Evolutionary conservation across 345 rosid genomes (phyloP).

Genomic region (Euphorbia pulcherrima): DNA sequence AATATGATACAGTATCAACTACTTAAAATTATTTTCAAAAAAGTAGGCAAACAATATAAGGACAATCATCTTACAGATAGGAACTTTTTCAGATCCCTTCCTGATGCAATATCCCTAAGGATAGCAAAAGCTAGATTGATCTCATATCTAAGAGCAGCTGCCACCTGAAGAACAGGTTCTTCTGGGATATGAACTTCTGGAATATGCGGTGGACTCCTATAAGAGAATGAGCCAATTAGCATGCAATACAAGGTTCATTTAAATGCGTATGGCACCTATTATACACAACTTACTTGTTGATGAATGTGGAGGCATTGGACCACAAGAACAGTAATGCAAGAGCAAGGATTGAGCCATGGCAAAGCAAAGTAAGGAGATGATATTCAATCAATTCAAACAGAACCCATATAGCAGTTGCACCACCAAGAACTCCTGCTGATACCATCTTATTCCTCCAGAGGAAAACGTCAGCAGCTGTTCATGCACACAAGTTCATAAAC

Average conservation of each 20-base stretch:
- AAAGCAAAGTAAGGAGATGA: slow-evolving; percentile 56
- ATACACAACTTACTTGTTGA: slow-evolving; percentile 43
- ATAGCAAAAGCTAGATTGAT: slow-evolving; percentile 48
- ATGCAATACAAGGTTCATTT: background rate
- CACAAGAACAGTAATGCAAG: slow-evolving; percentile 69
- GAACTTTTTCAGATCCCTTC: slow-evolving; percentile 87
- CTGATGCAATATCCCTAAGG: slow-evolving; percentile 77
- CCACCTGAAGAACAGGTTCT: slow-evolving; percentile 64
- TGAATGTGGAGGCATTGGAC: slow-evolving; percentile 65
- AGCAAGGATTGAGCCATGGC: slow-evolving; percentile 53
- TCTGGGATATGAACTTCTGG: slow-evolving; percentile 68
- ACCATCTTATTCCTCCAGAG: slow-evolving; percentile 89
- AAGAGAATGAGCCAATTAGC: background rate
- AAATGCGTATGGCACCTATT: background rate
- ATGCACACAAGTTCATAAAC: slow-evolving; percentile 1
- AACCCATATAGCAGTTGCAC: slow-evolving; percentile 67
- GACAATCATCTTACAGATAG: slow-evolving; percentile 52
- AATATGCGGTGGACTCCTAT: slow-evolving; percentile 58
- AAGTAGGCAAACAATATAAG: background rate
- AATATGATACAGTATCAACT: background rate
- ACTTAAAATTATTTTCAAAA: background rate
- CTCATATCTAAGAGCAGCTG: slow-evolving; percentile 65
- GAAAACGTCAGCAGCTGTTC: slow-evolving; percentile 82
- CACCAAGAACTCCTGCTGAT: slow-evolving; percentile 57
- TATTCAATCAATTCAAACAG: slow-evolving; percentile 75